phyloP scores from a whole-genome alignment of 2,329 filamentous ascomycete genomes.

The Fusarium phyllophilum region DNA sequence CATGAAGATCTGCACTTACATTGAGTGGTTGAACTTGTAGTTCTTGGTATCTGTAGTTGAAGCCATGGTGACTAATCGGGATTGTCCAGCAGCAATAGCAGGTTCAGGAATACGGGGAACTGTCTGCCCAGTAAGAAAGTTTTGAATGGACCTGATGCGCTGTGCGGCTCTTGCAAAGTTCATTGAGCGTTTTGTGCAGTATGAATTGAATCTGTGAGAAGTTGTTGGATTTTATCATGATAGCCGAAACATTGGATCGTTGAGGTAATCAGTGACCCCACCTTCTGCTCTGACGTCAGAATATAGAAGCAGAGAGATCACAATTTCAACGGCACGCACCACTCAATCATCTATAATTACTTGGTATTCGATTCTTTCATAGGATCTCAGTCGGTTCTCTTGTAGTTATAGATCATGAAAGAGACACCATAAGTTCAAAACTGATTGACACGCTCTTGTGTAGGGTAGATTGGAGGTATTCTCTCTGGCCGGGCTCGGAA shows the following conservation, averaged over 20 bases:
- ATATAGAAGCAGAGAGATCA: background rate
- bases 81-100: conserved; percentile 13
- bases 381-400: background rate
- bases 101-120: background rate
- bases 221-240: background rate
- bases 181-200: conserved; percentile 31
- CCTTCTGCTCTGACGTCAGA: conserved; percentile 30
- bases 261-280: conserved; percentile 11
- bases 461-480: background rate
- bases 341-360: background rate
- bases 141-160: conserved; percentile 41
- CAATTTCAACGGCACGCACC: background rate
- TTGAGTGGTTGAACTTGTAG: conserved; percentile 91
- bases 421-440: background rate
- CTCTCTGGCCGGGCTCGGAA: background rate
- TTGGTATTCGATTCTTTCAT: background rate
- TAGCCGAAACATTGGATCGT: conserved; percentile 5
- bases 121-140: conserved; percentile 22
- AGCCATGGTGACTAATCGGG: conserved; percentile 75
- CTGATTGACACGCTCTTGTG: background rate
- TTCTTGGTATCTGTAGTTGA: conserved; percentile 76
- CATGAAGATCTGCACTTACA: conserved; percentile 62
- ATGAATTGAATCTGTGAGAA: conserved; percentile 7
- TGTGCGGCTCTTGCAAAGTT: conserved; percentile 39
- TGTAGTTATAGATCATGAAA: background rate